Conservation (phyloP, 1,284 basidiomycete species). For the Ustilago curta region DNA sequence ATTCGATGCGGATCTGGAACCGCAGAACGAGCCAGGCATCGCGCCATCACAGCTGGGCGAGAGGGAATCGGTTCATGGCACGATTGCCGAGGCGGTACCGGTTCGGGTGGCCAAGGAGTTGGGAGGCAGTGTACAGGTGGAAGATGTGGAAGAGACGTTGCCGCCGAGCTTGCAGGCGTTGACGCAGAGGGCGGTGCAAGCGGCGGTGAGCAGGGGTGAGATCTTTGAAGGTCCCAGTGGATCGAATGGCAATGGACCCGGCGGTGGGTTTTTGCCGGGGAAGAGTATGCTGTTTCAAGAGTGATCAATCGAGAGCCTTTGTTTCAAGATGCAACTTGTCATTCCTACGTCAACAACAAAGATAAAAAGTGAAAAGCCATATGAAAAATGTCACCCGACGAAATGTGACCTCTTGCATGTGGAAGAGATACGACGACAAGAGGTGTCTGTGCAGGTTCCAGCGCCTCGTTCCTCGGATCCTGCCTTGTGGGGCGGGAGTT, state of each 20-base stretch:
- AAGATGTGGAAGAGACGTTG: slow-evolving; percentile 47
- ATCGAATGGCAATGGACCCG: slow-evolving; percentile 29
- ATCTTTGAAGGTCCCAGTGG: slow-evolving; percentile 21
- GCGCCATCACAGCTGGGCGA: slow-evolving; percentile 33
- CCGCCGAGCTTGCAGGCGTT: slow-evolving; percentile 45
- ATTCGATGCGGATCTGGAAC: slow-evolving; percentile 55
- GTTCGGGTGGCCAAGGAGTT: slow-evolving; percentile 41
- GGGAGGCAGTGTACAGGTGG: slow-evolving; percentile 38
- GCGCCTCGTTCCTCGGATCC: neutral
- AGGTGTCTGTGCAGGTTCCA: slow-evolving; percentile 51
- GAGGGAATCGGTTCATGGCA: slow-evolving; percentile 32
- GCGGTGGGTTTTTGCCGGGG: slow-evolving; percentile 42
- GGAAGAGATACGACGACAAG: slow-evolving; percentile 24
- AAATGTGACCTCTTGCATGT: slow-evolving; percentile 48
- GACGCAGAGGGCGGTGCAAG: slow-evolving; percentile 24
- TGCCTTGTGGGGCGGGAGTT: neutral
- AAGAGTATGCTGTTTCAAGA: slow-evolving; percentile 51
- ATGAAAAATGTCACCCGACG: slow-evolving; percentile 45
- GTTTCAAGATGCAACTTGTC: too few species aligned
- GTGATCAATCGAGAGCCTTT: slow-evolving; percentile 3
- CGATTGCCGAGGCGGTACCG: slow-evolving; percentile 50
- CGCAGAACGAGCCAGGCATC: slow-evolving; percentile 59
- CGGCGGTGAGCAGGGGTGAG: slow-evolving; percentile 25
- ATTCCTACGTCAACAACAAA: neutral
- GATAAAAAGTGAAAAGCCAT: neutral